Base-by-base conservation (phyloP, 2,329 filamentous ascomycete genomes). In the Annulohypoxylon truncatum region DNA sequence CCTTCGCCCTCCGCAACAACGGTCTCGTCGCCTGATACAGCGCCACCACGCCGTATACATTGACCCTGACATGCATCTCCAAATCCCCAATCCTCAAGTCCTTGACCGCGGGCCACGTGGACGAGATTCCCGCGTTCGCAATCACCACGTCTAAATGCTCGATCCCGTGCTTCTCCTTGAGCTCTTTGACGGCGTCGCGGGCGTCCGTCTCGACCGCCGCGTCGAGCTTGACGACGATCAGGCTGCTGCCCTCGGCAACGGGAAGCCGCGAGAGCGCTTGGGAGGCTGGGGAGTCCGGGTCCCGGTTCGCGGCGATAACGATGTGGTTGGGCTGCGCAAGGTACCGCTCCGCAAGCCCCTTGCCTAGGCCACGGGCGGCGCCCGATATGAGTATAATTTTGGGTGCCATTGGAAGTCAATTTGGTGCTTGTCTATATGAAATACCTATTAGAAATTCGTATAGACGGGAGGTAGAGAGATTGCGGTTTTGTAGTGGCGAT, bases 271-370 rank as follows among this genome's bases (percentile, higher is more conserved):
- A 38, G n/a, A 84, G 77, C 1, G 73, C 66, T 20, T 71, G 59
- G 0, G 78, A 77, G 0, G 71, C 71, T 4, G 61, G 47, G 13
- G 65, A 73, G 22, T 7, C 15, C 9, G 62, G 61, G 66, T 81
- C 66, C 10, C 82, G 80, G 50, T 79, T 78, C 2, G 73, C 76
- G 42, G 81, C 81, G 24, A 83, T 78, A 61, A 81, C 74, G 3
- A 77, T 85, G 76, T 90, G 86, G 77, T 90, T 86, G 71, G 86
- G 83, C 42, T 84, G 82, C n/a, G 82, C 79, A 0, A 83, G 77
- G 66, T 79, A 81, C 7, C 67, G 73, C 48, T 74, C 60, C 1
- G 79, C 46, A 3, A 82, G 70, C 0, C 76, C 79, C 20, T 66
- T 67, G 2, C 81, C 80, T 1, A 83, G 64, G 47, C 80, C 80